Percentiles rank a stretch among this genome's conserved stretches.
Evolutionary conservation across 306 rosid genomes (phyloP).

Genomic region (Trifolium repens): DNA sequence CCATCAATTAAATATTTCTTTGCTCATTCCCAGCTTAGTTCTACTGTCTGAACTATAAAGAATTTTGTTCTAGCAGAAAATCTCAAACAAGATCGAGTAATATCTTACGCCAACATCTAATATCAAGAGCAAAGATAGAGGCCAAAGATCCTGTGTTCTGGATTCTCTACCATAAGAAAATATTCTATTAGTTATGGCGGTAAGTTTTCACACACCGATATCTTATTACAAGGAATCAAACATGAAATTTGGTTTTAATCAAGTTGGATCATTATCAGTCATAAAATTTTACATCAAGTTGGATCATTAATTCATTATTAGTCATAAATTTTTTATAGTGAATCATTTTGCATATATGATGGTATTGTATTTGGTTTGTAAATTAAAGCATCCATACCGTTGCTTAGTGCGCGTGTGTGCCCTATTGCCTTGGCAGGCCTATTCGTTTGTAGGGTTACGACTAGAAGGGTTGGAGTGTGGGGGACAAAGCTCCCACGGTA

Average conservation of each 20-base stretch:
- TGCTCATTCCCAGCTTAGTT: background rate
- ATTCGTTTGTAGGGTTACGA: background rate
- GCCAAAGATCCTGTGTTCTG: constrained; percentile 2
- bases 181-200: constrained; percentile 17
- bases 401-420: background rate
- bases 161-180: constrained; percentile 1
- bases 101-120: constrained; percentile 7
- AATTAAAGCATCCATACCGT: background rate
- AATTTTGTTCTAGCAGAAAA: constrained; percentile 20
- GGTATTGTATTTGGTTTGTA: background rate
- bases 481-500: background rate
- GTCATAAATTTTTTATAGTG: background rate
- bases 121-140: constrained; percentile 17
- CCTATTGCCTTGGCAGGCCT: background rate
- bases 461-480: background rate
- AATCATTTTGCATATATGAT: background rate
- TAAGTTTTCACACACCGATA: constrained; percentile 27
- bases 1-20: constrained; percentile 9
- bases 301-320: background rate
- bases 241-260: constrained; percentile 1
- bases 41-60: constrained; percentile 11
- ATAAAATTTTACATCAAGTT: no score
- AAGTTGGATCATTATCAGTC: background rate
- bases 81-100: background rate
- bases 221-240: background rate